phyloP scores from a whole-genome alignment of 306 rosid species.

The Corylus avellana region DNA sequence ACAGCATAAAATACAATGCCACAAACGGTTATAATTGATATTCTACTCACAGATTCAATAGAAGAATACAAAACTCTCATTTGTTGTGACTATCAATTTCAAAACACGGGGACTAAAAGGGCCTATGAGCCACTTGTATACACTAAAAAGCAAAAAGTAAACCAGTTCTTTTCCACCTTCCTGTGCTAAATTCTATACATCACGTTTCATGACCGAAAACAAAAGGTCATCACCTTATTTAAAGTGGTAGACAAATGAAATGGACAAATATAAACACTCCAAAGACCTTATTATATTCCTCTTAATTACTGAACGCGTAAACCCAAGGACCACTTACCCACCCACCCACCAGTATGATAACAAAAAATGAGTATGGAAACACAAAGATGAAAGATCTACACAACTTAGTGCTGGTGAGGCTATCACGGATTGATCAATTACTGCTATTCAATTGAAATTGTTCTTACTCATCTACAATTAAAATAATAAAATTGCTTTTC shows the following conservation, averaged over 20 bases:
- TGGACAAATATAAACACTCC: constrained; percentile 5
- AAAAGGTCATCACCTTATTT: background rate
- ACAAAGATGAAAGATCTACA: background rate
- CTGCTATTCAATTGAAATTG: background rate
- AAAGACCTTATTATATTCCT: background rate
- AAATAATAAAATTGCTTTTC: background rate
- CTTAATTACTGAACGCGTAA: background rate
- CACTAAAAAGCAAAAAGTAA: background rate
- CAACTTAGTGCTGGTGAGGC: background rate
- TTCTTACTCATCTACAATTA: no score
- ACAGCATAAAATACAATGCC: background rate
- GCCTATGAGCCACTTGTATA: background rate
- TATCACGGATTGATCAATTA: background rate
- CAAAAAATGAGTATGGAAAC: background rate
- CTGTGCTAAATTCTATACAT: background rate
- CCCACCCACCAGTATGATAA: background rate
- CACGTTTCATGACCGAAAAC: background rate
- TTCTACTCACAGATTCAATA: background rate
- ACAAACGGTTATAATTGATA: background rate
- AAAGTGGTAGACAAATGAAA: background rate
- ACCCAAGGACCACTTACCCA: background rate
- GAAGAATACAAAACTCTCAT: background rate
- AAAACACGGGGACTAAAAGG: constrained; percentile 2
- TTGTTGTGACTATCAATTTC: constrained; percentile 10
- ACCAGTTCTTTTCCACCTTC: background rate